These are phyloP conservation scores for Nothophoma quercina DNA, from an alignment of 2,329 filamentous ascomycete genomes.

Conservation along the genomic window DNA sequence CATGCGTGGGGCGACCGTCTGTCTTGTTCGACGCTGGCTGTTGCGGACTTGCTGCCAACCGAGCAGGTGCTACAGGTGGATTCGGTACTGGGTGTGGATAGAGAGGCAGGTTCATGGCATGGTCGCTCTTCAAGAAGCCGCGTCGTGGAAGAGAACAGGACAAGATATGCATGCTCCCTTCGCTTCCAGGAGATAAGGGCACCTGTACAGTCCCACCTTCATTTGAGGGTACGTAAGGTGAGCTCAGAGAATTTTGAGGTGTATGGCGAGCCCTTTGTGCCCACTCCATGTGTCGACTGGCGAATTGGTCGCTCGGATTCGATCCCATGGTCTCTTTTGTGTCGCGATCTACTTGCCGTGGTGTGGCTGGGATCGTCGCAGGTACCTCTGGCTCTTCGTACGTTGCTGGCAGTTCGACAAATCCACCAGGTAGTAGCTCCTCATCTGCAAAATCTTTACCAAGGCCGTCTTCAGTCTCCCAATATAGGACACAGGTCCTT, in stretches of 20 bases:
- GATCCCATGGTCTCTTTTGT: slow-evolving; percentile 46
- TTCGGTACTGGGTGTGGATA: slow-evolving; percentile 50
- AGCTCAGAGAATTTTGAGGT: slow-evolving; percentile 48
- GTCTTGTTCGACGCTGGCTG: slow-evolving; percentile 36
- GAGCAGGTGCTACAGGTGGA: slow-evolving; percentile 31
- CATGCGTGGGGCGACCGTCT: slow-evolving; percentile 42
- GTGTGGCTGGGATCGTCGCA: slow-evolving; percentile 29
- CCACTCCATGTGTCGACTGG: slow-evolving; percentile 50
- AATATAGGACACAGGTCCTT: slow-evolving; percentile 86
- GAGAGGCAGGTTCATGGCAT: slow-evolving; percentile 49
- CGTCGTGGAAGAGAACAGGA: slow-evolving; percentile 67
- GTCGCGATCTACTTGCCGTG: slow-evolving; percentile 33
- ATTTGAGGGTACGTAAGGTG: slow-evolving; percentile 43
- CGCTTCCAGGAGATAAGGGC: slow-evolving; percentile 55
- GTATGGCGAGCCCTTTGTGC: slow-evolving; percentile 45
- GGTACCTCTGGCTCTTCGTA: slow-evolving; percentile 29
- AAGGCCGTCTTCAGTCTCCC: slow-evolving; percentile 77
- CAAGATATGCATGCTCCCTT: slow-evolving; percentile 63
- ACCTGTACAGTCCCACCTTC: slow-evolving; percentile 43
- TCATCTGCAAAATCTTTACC: slow-evolving; percentile 65
- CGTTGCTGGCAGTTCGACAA: slow-evolving; percentile 55
- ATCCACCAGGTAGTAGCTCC: slow-evolving; percentile 79
- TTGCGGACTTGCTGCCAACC: slow-evolving; percentile 42
- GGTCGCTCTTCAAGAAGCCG: slow-evolving; percentile 42
- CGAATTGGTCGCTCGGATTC: slow-evolving; percentile 50